Evolutionary conservation across 331 rosid species (phyloP), one percentile per base, ranked within the genome.

Genomic region (Rosa hybrid): DNA sequence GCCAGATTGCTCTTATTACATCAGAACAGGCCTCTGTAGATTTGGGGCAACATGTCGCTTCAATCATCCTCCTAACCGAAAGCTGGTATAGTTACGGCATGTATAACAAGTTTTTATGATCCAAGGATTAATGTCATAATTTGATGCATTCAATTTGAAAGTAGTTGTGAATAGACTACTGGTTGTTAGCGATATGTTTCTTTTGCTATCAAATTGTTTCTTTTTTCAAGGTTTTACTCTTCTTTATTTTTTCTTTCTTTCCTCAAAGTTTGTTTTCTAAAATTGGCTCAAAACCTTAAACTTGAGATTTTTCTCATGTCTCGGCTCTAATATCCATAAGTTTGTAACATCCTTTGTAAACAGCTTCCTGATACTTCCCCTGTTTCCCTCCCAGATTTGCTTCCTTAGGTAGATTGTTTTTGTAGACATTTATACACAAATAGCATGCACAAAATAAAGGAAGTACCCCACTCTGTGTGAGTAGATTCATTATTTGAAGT

Each of bases 11-110:
- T 91, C 98, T 68, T 95, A 92, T 84, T 95, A 95, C 87, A 92
- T 95, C 82, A 86, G 99, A 86, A 95, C 99, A 0, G 99, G 99
- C 46, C 92, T 91, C 46, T 95, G 99, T 87, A 90, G 99, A 89
- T 95, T 92, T 83, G 99, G 99, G 45, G 88, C 87, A 17, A 91
- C 98, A 48, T 95, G 99, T 83, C 90, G 97, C 79, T 95, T 91
- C 81, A 95, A 95, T 86, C 99, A 95, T 78, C 99, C 99, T 44
- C 99, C 97, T 50, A 91, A 95, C 83, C 86, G 99, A 84, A 93
- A 88, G 83, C 91, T 95, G 98, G 98, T 92, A 92, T 83, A 81
- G 80, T 88, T 83, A 64, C 76, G 81, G 45, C 85, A 39, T 73
- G 82, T 72, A 75, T 82, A 23, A 71, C 45, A 81, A 68, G 38